Percentiles rank a stretch among this genome's conserved stretches.
These are phyloP conservation scores for Termitomyces heimii DNA, from an alignment of 768 basidiomycete species.

Conservation along the genomic window DNA sequence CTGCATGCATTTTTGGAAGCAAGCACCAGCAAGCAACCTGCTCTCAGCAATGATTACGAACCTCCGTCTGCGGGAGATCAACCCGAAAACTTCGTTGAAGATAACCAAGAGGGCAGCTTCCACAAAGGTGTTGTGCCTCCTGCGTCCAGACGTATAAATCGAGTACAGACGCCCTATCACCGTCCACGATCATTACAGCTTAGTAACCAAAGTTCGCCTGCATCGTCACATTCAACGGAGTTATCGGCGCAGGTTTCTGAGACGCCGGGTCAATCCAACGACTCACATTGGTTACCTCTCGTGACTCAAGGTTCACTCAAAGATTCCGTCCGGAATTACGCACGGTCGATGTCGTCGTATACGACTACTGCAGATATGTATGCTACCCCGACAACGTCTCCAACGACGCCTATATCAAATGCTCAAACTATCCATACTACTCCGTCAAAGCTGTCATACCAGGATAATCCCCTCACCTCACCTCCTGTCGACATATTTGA, in stretches of 20 bases:
- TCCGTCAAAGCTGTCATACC: background rate
- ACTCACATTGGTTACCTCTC: background rate
- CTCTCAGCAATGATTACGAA: background rate
- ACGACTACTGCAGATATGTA: background rate
- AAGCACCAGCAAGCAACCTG: background rate
- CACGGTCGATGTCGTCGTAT: background rate
- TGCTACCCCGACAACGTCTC: background rate
- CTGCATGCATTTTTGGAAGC: no score
- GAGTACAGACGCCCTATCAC: conserved; percentile 5
- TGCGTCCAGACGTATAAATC: background rate
- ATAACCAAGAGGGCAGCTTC: background rate
- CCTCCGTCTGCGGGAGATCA: background rate
- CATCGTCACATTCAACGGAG: conserved; percentile 32
- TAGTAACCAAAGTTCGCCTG: background rate
- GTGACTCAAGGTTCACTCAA: background rate
- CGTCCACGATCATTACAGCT: background rate
- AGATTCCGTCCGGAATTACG: background rate
- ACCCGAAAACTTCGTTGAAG: background rate
- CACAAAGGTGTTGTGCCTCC: background rate
- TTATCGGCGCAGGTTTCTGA: conserved; percentile 23
- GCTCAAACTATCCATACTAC: background rate
- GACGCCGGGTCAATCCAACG: background rate
- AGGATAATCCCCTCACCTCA: background rate
- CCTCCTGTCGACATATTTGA: conserved; percentile 33
- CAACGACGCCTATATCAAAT: conserved; percentile 1